Base-by-base conservation (phyloP, 495 filamentous ascomycete genomes). In the Gamarada debralockiae region DNA sequence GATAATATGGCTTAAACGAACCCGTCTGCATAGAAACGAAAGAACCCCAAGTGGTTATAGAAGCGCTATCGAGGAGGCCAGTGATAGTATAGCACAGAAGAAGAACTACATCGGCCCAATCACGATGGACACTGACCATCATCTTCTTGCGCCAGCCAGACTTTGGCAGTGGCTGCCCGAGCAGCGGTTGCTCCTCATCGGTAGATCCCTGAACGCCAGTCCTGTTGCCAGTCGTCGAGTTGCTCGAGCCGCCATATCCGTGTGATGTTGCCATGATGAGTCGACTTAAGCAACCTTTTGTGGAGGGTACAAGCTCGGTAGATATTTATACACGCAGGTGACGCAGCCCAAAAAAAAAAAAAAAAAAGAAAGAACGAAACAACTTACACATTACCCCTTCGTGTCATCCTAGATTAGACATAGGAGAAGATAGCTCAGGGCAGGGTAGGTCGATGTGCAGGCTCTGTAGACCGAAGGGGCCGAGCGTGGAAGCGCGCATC, bases 11-110 rank as follows among this genome's bases (percentile, higher is more conserved):
- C 4, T 14, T 14, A 17, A 40, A 52, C 62, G 7, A 29, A 73
- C 85, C 85, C 21, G 86, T 89, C 61, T 90, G 85, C 86, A 90
- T 89, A 58, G 80, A 85, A 21, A 86, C 85, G 59, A 90, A 89
- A 1, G 82, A 81, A 12, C 85, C 85, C 86, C 86, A 89, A 21
- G 83, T 83, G 22, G 79, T 82, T 43, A 87, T 81, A 8, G 84
- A 78, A 1, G 84, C 77, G 71, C 81, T 85, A 63, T 90, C 86
- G 6, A 90, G 74, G 0, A 90, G 68, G 2, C 86, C 86, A 8
- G 85, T 90, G 65, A 87, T 84, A 50, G 85, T 67, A 57, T 88
- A 89, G 66, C 83, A 85, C 45, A 76, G 66, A 2, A 89, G 71
- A 7, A 90, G 71, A 12, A 87, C 55, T 0, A 84, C 25, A 57